Evolutionary conservation across 108 stramenopile genomes (phyloP).

Genomic region (Nitzschia inconspicua): DNA sequence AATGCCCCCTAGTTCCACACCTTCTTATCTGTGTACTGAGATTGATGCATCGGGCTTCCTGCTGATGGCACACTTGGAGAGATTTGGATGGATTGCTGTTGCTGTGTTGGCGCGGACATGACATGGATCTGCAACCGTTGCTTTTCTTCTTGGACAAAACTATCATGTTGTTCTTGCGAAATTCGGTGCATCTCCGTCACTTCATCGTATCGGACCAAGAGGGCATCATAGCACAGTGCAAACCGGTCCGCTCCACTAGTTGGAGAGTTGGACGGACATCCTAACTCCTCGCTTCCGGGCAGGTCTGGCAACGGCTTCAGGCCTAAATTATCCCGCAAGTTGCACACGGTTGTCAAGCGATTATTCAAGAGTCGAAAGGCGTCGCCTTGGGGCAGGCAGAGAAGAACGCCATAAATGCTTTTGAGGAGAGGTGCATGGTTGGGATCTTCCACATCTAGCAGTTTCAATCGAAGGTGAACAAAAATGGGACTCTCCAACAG

Average conservation of each 20-base stretch:
- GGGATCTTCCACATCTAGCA: constrained; percentile 88
- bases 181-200: constrained; percentile 35
- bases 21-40: no score
- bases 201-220: constrained; percentile 48
- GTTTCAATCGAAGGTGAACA: constrained; percentile 92
- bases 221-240: constrained; percentile 23
- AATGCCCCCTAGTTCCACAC: no score
- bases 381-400: constrained; percentile 94
- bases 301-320: constrained; percentile 30
- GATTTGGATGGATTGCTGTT: no score
- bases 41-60: no score
- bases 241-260: neutral
- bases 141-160: constrained; percentile 6
- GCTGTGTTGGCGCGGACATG: no score
- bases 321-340: constrained; percentile 82
- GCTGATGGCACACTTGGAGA: no score
- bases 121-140: constrained; percentile 4
- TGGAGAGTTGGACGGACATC: neutral
- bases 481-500: constrained; percentile 98
- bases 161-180: constrained; percentile 18
- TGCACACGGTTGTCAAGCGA: constrained; percentile 83
- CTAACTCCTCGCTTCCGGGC: neutral
- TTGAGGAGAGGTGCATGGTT: constrained; percentile 89
- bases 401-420: constrained; percentile 91
- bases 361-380: constrained; percentile 87